Base-by-base conservation (phyloP, 371 early-diverging fungal genomes). In the Umbelopsis sp. region DNA sequence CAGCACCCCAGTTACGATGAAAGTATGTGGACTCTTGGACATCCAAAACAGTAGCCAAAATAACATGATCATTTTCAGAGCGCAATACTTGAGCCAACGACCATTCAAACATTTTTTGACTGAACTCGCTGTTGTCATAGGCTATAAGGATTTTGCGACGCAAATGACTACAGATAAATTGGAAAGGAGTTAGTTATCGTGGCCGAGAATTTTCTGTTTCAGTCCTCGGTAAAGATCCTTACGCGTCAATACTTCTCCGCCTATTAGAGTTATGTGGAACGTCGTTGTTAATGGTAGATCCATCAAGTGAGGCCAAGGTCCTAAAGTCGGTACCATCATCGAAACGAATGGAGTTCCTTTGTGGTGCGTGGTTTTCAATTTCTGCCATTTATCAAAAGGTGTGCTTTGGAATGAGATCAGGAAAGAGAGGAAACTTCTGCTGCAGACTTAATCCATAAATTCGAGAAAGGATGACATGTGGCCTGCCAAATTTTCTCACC, bases 41-140 rank as follows among this genome's bases (percentile, higher is more conserved):
- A 50, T 72, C 72, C 53, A 68, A 48, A 32, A 68, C 69, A 12
- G 72, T 72, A 7, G 68, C 62, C 6, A 72, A 35, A 29, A 66
- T n/a, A 25, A 68, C 68, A 57, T 72, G 72, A 64, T 72, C 72
- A 16, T 50, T 50, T 14, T 72, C 64, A 22, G 65, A 46, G 44
- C 72, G 68, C 20, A 72, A 64, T 20, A 72, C 52, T 14, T 72
- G 65, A 16, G 45, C 18, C 41, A 68, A 51, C 14, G 72, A 68
- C 72, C 72, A 72, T 16, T 72, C 62, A 65, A 72, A 67, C 38
- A 72, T 68, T 25, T 67, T 51, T 46, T 63, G 63, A 18, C 57
- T 65, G 41, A 65, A 64, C 5, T 68, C 65, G 22, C 65, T 65
- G 68, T 67, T 68, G 63, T 72, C 72, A 64, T 65, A 68, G 50